Base-by-base conservation (phyloP, 352 stramenopile species). In the Pythium myriotylum region DNA sequence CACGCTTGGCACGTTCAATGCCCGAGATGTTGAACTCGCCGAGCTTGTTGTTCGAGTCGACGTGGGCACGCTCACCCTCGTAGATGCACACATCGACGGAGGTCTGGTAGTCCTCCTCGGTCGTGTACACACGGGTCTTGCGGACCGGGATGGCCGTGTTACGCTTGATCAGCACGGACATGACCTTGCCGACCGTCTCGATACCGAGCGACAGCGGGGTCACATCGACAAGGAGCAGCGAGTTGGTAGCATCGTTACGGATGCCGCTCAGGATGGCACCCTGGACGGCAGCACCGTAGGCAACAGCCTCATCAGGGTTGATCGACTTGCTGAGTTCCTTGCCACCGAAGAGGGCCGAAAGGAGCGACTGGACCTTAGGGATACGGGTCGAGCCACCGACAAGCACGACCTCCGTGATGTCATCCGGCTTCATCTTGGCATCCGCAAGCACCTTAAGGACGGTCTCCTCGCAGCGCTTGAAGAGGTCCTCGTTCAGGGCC, bases 31-130 rank as follows among this genome's bases (percentile, higher is more conserved):
- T 84, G 61, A 96, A 96, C 37, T 87, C 78, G 54, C 86, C 88
- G 27, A 96, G 77, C 69, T 93, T 91, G 70, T 95, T 93, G 82
- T 95, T 96, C 50, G 72, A 73, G 66, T 89, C 78, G 26, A 92
- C 84, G 54, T 68, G 70, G 17, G 79, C 79, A 52, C 86, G 73
- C 58, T 96, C 88, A 63, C 88, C 88, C 71, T 88, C 77, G 70
- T 82, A 91, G 37, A 90, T 78, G 32, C 81, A 79, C 45, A 91
- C 84, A 58, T 84, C 76, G 32, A 84, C 81, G 29, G 66, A 73
- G 29, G 88, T 95, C 72, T 96, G 70, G 56, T 63, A 77, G 58
- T 77, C 70, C 45, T 72, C 70, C 58, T 74, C 70, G 9, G 70
- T 77, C 13, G 70, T 74, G 66, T 74, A 77, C 27, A 77, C 60